Percentiles rank a stretch among this genome's conserved stretches.
Conservation (phyloP, 352 stramenopile genomes). For the Pythium diclinum region DNA sequence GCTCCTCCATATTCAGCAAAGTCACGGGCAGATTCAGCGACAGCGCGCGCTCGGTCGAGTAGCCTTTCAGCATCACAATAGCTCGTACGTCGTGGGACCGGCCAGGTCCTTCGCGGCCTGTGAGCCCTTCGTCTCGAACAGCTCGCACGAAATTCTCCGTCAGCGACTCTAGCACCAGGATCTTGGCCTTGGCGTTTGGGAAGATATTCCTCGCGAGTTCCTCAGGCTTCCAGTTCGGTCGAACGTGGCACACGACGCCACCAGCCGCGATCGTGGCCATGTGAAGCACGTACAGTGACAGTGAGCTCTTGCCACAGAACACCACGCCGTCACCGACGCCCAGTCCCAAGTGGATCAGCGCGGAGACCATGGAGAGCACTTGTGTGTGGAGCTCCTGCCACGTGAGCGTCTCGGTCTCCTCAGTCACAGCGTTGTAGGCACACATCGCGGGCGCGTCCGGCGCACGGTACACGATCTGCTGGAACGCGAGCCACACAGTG, state of each 20-base stretch:
- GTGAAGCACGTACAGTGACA: conserved; percentile 54
- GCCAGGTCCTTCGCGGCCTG: not conserved
- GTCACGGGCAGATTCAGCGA: conserved; percentile 35
- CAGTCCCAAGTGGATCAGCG: conserved; percentile 56
- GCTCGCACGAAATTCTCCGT: conserved; percentile 43
- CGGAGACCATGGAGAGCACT: conserved; percentile 35
- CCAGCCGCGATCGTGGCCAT: conserved; percentile 53
- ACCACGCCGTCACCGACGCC: conserved; percentile 55
- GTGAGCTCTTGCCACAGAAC: conserved; percentile 40
- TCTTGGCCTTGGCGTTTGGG: conserved; percentile 40
- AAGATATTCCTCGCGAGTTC: conserved; percentile 61
- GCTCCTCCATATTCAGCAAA: conserved; percentile 46
- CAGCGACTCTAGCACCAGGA: conserved; percentile 61
- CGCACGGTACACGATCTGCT: conserved; percentile 23
- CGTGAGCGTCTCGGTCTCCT: conserved; percentile 23
- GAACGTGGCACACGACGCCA: conserved; percentile 58
- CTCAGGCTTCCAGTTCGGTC: conserved; percentile 41
- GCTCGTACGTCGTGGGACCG: conserved; percentile 35
- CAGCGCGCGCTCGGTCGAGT: conserved; percentile 20
- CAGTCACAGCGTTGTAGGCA: conserved; percentile 8
- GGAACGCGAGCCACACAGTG: conserved; percentile 28
- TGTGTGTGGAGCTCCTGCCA: conserved; percentile 39
- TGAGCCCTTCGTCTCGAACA: conserved; percentile 27
- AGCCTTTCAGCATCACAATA: conserved; percentile 41
- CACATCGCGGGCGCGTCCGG: conserved; percentile 19